Percentiles rank a stretch among this genome's conserved stretches.
Conservation (phyloP, 2,329 filamentous ascomycete genomes). For the Cyclaneusma minus region DNA sequence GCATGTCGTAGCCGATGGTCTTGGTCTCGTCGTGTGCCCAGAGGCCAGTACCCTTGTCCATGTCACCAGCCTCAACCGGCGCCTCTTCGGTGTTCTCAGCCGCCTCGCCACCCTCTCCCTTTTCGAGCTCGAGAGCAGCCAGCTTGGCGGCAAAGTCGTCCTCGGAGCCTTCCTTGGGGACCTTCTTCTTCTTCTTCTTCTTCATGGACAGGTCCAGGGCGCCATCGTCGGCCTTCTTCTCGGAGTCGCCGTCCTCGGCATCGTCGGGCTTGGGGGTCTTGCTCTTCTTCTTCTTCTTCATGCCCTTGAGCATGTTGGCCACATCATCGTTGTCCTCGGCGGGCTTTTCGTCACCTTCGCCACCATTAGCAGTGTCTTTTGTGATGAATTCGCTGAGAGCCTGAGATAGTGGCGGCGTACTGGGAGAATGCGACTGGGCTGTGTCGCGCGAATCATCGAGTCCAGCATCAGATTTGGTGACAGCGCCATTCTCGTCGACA, state of each 20-base stretch:
- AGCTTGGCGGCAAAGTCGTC: constrained; percentile 19
- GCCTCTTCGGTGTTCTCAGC: constrained; percentile 28
- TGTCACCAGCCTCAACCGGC: constrained; percentile 25
- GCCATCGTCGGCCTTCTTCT: constrained; percentile 28
- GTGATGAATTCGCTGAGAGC: constrained; percentile 33
- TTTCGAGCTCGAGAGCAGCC: constrained; percentile 17
- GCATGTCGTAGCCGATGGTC: constrained; percentile 66
- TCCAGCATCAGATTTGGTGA: constrained; percentile 59
- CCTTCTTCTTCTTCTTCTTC: constrained; percentile 22
- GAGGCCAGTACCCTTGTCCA: constrained; percentile 20
- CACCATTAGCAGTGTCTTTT: constrained; percentile 24
- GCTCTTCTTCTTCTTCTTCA: constrained; percentile 85
- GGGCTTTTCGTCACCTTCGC: constrained; percentile 17
- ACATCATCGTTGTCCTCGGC: constrained; percentile 34
- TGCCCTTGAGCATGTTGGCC: constrained; percentile 49
- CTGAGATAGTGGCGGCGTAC: constrained; percentile 42
- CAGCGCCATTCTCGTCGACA: constrained; percentile 77
- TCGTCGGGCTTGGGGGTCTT: constrained; percentile 46
- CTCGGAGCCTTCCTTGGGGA: constrained; percentile 18
- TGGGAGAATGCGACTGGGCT: constrained; percentile 62
- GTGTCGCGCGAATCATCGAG: constrained; percentile 63
- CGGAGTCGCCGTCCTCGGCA: constrained; percentile 38
- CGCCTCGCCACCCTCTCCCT: constrained; percentile 10
- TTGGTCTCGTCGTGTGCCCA: constrained; percentile 15
- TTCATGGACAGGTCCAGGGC: constrained; percentile 26